Evolutionary conservation across 805 yeast species (phyloP), one percentile per base, ranked within the genome.

Genomic region (Phaffomyces opuntiae): DNA sequence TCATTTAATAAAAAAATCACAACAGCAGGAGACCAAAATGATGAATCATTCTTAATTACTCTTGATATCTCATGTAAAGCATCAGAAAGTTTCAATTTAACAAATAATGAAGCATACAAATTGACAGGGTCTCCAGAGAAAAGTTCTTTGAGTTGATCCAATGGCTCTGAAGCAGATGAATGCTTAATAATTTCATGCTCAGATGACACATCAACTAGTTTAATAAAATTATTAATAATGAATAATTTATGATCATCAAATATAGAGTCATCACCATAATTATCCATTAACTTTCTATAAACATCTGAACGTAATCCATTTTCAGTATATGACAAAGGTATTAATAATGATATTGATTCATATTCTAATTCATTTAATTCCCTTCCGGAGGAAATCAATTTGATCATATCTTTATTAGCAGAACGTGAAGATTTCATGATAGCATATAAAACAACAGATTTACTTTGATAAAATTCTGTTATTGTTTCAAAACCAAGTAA

Each of bases 261-360:
- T 3, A 51, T n/a, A 1, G 39, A 39, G 4, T 45, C 50, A n/a
- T 56, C 39, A 17, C 40, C 56, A 24, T 65, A 52, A 5, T 46
- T 19, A 2, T 35, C 26, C 11, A 16, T 49, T 35, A 49, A 55
- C 31, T 9, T 36, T 32, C 51, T 55, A 33, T 63, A 66, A 0
- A 71, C 53, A 6, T 61, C 61, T 42, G 64, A 59, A 46, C 73
- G 55, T 1, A 59, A 42, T 0, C 80, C 78, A 32, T 57, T 58
- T 13, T 57, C 59, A 0, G 75, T 59, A 49, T 64, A 76, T 0
- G 78, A 61, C 19, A 77, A 51, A 0, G 82, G 70, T 1, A 79
- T 60, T 0, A 69, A 52, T n/a, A 63, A 45, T 0, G 75, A 60
- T 7, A 74, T 44, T 27, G 73, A 57, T 11, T 67, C 69, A 6